Evolutionary conservation across 129 eudicot species (phyloP).

Genomic region (Daucus carota): DNA sequence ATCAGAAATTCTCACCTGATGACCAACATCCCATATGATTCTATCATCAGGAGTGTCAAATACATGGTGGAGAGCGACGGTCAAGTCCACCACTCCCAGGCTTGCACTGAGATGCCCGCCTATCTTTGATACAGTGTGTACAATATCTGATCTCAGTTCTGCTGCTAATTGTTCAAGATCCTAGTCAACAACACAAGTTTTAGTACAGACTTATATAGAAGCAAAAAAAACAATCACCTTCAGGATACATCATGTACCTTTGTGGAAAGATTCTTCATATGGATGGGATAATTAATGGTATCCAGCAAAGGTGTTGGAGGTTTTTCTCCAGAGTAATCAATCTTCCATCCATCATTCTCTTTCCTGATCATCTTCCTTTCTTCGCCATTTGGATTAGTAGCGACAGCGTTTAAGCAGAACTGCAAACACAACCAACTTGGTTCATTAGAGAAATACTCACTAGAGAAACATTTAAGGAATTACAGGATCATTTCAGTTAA

Average conservation of each 20-base stretch:
- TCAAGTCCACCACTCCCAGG: constrained; percentile 77
- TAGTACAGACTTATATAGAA: not conserved
- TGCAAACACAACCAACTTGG: constrained; percentile 15
- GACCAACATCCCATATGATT: constrained; percentile 92
- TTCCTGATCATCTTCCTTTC: constrained; percentile 37
- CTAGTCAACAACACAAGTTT: constrained; percentile 15
- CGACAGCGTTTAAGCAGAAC: constrained; percentile 51
- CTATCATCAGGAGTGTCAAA: constrained; percentile 73
- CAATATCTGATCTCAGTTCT: constrained; percentile 73
- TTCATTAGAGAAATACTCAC: not conserved
- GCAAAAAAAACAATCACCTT: not conserved
- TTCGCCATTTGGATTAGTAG: constrained; percentile 31
- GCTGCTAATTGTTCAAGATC: constrained; percentile 75
- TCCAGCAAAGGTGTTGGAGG: constrained; percentile 68
- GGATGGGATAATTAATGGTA: constrained; percentile 63
- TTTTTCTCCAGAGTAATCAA: constrained; percentile 61
- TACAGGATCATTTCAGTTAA: not conserved
- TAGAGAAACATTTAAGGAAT: not conserved
- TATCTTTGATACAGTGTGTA: constrained; percentile 46
- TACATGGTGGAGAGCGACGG: constrained; percentile 88
- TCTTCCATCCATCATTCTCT: constrained; percentile 43
- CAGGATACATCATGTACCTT: constrained; percentile 24
- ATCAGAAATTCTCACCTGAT: constrained; percentile 47
- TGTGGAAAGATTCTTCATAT: constrained; percentile 69
- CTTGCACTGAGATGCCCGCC: constrained; percentile 93